Conservation (phyloP, 2,329 filamentous ascomycete species). For the Talaromyces piceae region DNA sequence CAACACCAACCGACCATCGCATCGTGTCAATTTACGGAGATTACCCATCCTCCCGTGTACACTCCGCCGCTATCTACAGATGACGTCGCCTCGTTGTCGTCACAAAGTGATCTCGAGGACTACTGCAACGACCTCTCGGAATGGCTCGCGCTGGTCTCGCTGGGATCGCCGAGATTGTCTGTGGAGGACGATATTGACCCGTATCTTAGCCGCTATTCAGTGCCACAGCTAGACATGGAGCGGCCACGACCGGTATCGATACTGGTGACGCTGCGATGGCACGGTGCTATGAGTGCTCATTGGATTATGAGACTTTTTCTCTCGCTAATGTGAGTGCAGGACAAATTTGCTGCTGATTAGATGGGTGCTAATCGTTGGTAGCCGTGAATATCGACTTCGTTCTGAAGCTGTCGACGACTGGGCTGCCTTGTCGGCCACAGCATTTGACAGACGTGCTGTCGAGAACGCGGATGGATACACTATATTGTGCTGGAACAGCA, state of each 20-base stretch:
- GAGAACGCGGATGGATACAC: constrained; percentile 36
- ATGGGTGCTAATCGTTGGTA: constrained; percentile 2
- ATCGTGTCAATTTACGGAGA: constrained; percentile 19
- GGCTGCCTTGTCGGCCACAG: constrained; percentile 28
- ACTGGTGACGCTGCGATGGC: constrained; percentile 36
- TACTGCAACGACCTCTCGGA: constrained; percentile 51
- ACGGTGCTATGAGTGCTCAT: constrained; percentile 30
- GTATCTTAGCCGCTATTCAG: constrained; percentile 37
- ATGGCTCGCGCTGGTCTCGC: constrained; percentile 54
- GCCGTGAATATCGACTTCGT: constrained; percentile 1
- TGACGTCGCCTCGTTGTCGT: constrained; percentile 20
- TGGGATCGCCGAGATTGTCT: constrained; percentile 33
- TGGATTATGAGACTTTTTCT: constrained; percentile 35
- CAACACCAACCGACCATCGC: constrained; percentile 32
- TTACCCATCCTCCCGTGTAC: constrained; percentile 20
- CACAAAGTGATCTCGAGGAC: constrained; percentile 51
- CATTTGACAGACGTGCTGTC: constrained; percentile 29
- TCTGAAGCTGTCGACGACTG: constrained; percentile 16
- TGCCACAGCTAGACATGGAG: constrained; percentile 24
- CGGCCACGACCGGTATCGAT: constrained; percentile 13
- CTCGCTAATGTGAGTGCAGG: constrained; percentile 27
- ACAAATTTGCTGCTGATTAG: background rate
- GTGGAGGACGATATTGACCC: constrained; percentile 34
- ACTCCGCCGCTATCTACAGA: constrained; percentile 25
- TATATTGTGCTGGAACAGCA: constrained; percentile 15